Base-by-base conservation (phyloP, 768 basidiomycete species). In the Suillus americanus region DNA sequence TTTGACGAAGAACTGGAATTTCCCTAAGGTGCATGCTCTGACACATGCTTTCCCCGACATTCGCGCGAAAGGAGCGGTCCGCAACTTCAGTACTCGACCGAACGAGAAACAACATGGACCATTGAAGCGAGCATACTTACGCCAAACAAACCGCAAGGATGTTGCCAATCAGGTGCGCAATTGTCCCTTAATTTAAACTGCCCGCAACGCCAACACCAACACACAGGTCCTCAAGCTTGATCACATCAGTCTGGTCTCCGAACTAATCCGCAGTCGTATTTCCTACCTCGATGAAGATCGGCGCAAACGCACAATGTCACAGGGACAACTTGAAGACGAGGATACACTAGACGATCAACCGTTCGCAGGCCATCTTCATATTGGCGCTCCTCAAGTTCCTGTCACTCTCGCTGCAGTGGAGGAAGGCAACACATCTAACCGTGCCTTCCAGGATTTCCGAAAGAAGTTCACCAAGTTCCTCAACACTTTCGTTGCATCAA, bases 141-240 rank as follows among this genome's bases (percentile, higher is more conserved):
- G 10, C 2, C 68, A 68, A 16, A 76, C 77, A 3, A 80, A 80
- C 55, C 73, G 73, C 62, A 77, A 75, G 51, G 60, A 79, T 62
- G 67, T 77, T 35, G 75, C 68, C 0, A 46, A 48, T 0, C 78
- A 79, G 71, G 78, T 78, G 35, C 18, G 63, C 45, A n/a, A n/a
- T n/a, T 30, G 28, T 30, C 25, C 50, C 25, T 41, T 60, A 28
- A 41, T 60, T 60, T 1, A 51, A 18, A 18, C 50, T 28, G 50
- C 25, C 3, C 13, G 14, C 0, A 3, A 51, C 3, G 7, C 50
- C 3, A 18, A 60, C 25, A 37, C 3, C 3, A 25, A 43, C 14
- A 10, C 6, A 41, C 33, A 60, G 41, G 45, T 60, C 60, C 40
- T 60, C 10, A 40, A 45, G 45, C 25, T 61, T 41, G 60, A 61